phyloP scores from a whole-genome alignment of 2,329 filamentous ascomycete genomes.

The Scedosporium apiospermum region DNA sequence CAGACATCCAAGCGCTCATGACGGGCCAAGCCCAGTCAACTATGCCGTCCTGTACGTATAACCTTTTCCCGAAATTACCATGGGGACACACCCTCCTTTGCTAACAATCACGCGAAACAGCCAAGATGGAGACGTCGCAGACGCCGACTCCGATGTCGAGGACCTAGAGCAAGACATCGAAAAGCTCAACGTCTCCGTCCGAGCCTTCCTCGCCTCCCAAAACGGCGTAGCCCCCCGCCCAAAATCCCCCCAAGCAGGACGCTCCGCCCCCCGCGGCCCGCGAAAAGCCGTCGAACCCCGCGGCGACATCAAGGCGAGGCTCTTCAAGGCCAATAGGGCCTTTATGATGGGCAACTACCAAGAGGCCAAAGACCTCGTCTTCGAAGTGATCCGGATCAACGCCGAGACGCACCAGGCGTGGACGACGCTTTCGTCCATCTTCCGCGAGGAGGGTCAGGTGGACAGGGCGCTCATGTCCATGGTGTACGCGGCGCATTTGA shows the following conservation, averaged over 20 bases:
- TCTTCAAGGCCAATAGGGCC: slow-evolving; percentile 57
- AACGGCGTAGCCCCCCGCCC: slow-evolving; percentile 16
- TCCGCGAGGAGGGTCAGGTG: slow-evolving; percentile 48
- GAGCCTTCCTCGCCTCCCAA: slow-evolving; percentile 29
- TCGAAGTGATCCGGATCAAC: slow-evolving; percentile 59
- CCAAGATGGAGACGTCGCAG: slow-evolving; percentile 21
- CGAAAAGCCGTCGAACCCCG: slow-evolving; percentile 58
- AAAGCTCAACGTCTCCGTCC: slow-evolving; percentile 31
- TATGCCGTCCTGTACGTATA: neutral
- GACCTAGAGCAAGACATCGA: slow-evolving; percentile 33
- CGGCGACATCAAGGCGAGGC: slow-evolving; percentile 59
- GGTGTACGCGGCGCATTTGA: slow-evolving; percentile 52
- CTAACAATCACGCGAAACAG: neutral
- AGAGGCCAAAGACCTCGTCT: slow-evolving; percentile 46
- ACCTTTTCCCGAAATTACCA: no score
- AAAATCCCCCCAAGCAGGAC: slow-evolving; percentile 12
- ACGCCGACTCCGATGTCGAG: slow-evolving; percentile 34
- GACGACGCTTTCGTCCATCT: slow-evolving; percentile 51
- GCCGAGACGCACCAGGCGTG: slow-evolving; percentile 58
- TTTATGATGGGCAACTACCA: slow-evolving; percentile 55
- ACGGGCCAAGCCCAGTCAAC: neutral
- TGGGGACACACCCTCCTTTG: neutral
- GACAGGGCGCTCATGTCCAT: slow-evolving; percentile 49
- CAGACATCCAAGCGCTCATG: neutral
- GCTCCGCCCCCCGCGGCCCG: slow-evolving; percentile 30